Evolutionary conservation across 495 filamentous ascomycete genomes (phyloP).

Genomic region (Mytilinidion resinicola): DNA sequence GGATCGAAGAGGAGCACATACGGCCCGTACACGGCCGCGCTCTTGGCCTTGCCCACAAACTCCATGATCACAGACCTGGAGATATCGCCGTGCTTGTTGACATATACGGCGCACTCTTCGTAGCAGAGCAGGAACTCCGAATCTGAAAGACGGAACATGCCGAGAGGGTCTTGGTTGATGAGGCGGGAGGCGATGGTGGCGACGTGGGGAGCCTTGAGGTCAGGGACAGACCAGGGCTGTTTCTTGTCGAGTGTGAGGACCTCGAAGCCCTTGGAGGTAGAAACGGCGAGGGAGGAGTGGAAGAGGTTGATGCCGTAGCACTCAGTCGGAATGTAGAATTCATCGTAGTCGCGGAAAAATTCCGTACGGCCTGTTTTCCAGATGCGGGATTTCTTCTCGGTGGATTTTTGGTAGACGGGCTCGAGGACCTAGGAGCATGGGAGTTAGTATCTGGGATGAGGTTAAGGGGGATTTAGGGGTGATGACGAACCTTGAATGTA

Average conservation of each 20-base stretch:
- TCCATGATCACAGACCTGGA: conserved; percentile 91
- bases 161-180: conserved; percentile 72
- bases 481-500: conserved; percentile 65
- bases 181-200: conserved; percentile 75
- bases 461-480: not conserved
- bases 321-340: conserved; percentile 98
- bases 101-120: conserved; percentile 91
- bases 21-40: conserved; percentile 66
- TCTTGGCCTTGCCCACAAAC: conserved; percentile 84
- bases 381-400: conserved; percentile 66
- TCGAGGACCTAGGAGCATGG: conserved; percentile 61
- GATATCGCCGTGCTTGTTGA: conserved; percentile 96
- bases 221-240: conserved; percentile 80
- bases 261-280: conserved; percentile 89
- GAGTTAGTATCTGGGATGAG: conserved; percentile 1
- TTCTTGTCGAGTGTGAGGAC: conserved; percentile 97
- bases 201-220: conserved; percentile 68
- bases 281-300: conserved; percentile 83
- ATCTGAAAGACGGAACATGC: conserved; percentile 93
- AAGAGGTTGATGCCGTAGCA: conserved; percentile 94
- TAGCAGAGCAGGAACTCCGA: conserved; percentile 91
- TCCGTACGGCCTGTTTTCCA: conserved; percentile 73
- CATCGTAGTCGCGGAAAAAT: conserved; percentile 95
- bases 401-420: conserved; percentile 83
- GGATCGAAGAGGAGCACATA: conserved; percentile 58